Conservation (phyloP, 768 basidiomycete species). For the Paxillus rubicundulus region DNA sequence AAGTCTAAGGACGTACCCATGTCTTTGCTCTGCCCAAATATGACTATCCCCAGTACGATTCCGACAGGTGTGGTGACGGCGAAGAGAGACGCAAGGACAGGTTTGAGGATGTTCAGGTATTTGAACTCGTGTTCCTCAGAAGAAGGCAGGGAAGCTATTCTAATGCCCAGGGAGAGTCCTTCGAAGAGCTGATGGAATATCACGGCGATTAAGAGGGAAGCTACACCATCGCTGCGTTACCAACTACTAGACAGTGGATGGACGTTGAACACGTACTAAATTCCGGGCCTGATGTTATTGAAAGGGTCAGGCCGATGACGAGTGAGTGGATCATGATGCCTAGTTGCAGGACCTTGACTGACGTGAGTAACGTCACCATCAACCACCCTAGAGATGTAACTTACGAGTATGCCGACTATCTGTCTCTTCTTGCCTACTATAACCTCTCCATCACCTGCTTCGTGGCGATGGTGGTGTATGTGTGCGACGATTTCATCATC, state of each 20-base stretch:
- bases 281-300: constrained; percentile 65
- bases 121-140: constrained; percentile 19
- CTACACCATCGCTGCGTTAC: constrained; percentile 32
- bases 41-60: constrained; percentile 55
- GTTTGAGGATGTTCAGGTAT: constrained; percentile 40
- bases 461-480: not conserved
- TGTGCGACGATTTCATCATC: not conserved
- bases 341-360: constrained; percentile 65
- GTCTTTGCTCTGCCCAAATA: constrained; percentile 38
- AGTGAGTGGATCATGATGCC: constrained; percentile 86
- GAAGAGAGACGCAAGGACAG: constrained; percentile 58
- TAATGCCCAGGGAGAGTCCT: constrained; percentile 78
- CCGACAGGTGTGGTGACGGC: constrained; percentile 74
- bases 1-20: constrained; percentile 17
- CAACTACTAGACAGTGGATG: not conserved
- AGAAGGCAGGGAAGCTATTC: constrained; percentile 67
- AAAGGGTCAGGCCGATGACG: constrained; percentile 75
- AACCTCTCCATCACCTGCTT: constrained; percentile 19
- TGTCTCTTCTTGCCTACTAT: constrained; percentile 57
- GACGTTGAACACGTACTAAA: constrained; percentile 51
- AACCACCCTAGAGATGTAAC: not conserved
- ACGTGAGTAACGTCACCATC: not conserved
- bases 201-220: constrained; percentile 70
- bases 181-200: constrained; percentile 85
- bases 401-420: constrained; percentile 71